Evolutionary conservation across 164 flowering plant species (phyloP).

Genomic region (Aristolochia californica): DNA sequence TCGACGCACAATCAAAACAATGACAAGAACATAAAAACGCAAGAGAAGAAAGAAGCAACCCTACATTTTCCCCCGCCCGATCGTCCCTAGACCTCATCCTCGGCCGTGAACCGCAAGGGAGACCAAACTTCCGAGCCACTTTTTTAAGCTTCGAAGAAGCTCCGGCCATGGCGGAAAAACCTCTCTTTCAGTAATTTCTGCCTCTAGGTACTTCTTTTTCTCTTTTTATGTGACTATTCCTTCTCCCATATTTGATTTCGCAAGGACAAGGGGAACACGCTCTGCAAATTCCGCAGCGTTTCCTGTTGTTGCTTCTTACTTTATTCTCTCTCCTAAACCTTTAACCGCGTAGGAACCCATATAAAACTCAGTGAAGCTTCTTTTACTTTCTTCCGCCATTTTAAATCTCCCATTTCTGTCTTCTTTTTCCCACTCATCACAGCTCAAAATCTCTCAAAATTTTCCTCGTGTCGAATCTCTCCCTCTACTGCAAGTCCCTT

Average conservation of each 20-base stretch:
- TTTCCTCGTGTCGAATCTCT: too few relatives aligned
- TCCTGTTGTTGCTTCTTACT: neutral
- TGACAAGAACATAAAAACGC: neutral
- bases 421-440: neutral
- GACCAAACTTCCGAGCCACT: constrained; percentile 16
- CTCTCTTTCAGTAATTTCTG: neutral
- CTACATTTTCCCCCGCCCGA: constrained; percentile 9
- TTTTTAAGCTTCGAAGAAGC: constrained; percentile 15
- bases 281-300: constrained; percentile 2
- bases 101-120: constrained; percentile 20
- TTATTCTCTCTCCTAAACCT: neutral
- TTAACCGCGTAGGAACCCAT: neutral
- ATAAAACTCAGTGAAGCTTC: neutral
- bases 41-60: neutral
- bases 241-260: neutral
- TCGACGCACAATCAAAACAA: neutral
- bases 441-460: too few relatives aligned
- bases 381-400: neutral
- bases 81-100: constrained; percentile 10
- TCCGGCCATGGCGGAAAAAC: constrained; percentile 5
- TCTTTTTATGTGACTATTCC: neutral
- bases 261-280: neutral
- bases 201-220: neutral
- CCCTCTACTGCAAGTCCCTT: too few relatives aligned
- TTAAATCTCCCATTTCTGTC: neutral